Conservation (phyloP, 2,329 filamentous ascomycete species). For the Ceratocystis papillata region DNA sequence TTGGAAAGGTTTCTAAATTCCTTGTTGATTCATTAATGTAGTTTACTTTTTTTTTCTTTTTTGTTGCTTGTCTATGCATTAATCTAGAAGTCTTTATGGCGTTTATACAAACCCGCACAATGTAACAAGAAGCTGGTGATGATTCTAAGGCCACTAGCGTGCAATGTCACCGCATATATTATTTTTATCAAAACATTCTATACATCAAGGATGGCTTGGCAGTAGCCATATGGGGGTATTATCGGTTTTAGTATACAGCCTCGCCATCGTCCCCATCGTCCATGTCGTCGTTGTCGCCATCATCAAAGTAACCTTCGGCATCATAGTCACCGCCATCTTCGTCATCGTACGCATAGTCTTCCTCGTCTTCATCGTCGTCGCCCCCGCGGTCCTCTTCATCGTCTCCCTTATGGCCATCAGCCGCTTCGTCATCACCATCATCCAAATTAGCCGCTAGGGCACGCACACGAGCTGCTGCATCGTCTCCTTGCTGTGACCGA, state of each 20-base stretch:
- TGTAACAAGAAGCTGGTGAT: not conserved
- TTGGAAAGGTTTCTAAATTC: not conserved
- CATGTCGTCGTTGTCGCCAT: constrained; percentile 44
- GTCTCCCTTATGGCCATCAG: constrained; percentile 37
- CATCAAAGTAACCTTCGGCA: constrained; percentile 51
- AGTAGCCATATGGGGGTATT: not conserved
- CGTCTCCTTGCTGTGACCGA: constrained; percentile 31
- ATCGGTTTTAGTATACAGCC: constrained; percentile 15
- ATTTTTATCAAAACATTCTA: not conserved
- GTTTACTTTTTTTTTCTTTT: not conserved
- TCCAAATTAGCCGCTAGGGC: constrained; percentile 32
- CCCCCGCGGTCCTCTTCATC: constrained; percentile 36
- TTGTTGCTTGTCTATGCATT: not conserved
- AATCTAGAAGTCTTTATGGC: not conserved
- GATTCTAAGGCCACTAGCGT: not conserved
- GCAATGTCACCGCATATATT: not conserved
- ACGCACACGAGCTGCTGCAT: constrained; percentile 28
- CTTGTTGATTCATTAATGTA: not conserved
- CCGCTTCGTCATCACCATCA: constrained; percentile 40
- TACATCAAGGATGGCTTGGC: not conserved
- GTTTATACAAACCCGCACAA: not conserved
- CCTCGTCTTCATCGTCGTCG: constrained; percentile 34
- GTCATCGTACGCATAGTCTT: constrained; percentile 45
- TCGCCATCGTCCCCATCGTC: constrained; percentile 38
- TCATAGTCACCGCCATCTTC: constrained; percentile 52